phyloP scores from a whole-genome alignment of 305 asterid genomes.

The Fraxinus angustifolia region DNA sequence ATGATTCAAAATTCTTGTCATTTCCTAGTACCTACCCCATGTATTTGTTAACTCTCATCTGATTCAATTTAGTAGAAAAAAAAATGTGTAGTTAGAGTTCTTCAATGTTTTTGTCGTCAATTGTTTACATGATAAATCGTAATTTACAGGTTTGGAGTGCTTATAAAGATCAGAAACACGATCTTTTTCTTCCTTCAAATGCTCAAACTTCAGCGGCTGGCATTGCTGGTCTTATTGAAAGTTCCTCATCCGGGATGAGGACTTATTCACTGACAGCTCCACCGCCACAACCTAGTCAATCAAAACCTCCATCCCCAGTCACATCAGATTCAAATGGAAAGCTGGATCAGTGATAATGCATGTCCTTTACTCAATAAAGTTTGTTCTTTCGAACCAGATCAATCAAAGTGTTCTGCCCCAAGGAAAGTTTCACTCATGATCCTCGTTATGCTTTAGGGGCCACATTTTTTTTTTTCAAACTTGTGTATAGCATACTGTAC shows the following conservation, averaged over 20 bases:
- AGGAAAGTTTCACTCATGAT: background rate
- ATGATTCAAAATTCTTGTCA: background rate
- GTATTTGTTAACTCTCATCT: background rate
- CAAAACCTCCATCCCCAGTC: constrained; percentile 37
- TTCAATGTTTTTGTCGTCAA: background rate
- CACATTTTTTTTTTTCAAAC: constrained; percentile 1
- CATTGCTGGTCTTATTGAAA: constrained; percentile 94
- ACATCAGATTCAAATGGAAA: constrained; percentile 52
- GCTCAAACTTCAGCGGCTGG: constrained; percentile 98
- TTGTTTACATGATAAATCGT: constrained; percentile 4
- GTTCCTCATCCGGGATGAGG: constrained; percentile 70
- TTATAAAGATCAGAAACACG: constrained; percentile 94
- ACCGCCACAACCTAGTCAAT: constrained; percentile 49
- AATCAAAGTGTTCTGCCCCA: background rate
- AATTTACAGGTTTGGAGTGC: constrained; percentile 93
- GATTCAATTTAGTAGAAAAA: background rate
- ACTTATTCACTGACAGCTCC: constrained; percentile 84
- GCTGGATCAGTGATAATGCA: constrained; percentile 24
- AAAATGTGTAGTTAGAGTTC: background rate
- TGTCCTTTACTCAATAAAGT: background rate
- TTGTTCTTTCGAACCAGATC: constrained; percentile 1
- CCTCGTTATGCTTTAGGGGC: constrained; percentile 15
- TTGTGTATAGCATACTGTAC: constrained; percentile 43
- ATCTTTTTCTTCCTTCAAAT: constrained; percentile 95
- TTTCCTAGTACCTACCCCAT: background rate